Conservation (phyloP, 176 grass and related monocot genomes). For the Ananas comosus region DNA sequence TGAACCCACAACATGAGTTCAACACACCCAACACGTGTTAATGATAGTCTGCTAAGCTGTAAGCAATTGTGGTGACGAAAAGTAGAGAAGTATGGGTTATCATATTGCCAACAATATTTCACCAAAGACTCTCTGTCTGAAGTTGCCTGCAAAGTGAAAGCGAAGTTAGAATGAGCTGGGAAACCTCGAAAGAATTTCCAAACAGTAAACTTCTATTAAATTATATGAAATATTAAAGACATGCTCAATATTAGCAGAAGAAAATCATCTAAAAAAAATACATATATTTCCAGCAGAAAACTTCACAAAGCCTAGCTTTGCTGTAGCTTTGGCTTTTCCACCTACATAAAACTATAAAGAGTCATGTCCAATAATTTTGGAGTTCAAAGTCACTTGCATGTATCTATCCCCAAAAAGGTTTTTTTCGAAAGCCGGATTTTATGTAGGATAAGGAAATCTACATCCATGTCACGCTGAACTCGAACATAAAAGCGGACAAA, state of each 20-base stretch:
- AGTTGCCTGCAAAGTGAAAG: constrained; percentile 51
- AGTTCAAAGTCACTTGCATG: no score
- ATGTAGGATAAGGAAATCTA: no score
- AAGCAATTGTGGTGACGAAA: constrained; percentile 30
- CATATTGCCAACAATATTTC: constrained; percentile 47
- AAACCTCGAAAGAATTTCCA: neutral
- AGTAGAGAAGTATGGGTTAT: constrained; percentile 29
- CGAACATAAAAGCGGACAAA: no score
- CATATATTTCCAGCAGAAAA: no score
- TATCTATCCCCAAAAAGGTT: no score
- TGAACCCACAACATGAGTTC: constrained; percentile 80
- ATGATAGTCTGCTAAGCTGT: constrained; percentile 38
- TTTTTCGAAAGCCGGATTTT: no score
- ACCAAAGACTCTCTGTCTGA: constrained; percentile 44
- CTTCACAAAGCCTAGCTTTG: neutral
- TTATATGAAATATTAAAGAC: neutral
- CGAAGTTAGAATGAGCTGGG: constrained; percentile 16
- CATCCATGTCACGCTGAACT: no score
- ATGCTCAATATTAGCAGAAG: no score
- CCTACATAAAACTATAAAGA: no score
- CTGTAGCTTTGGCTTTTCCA: no score
- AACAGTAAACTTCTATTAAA: neutral
- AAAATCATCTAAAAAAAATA: no score
- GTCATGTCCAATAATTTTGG: no score
- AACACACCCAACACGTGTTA: constrained; percentile 57